Base-by-base conservation (phyloP, 805 yeast genomes). In the Nakazawaea laoshanensis region DNA sequence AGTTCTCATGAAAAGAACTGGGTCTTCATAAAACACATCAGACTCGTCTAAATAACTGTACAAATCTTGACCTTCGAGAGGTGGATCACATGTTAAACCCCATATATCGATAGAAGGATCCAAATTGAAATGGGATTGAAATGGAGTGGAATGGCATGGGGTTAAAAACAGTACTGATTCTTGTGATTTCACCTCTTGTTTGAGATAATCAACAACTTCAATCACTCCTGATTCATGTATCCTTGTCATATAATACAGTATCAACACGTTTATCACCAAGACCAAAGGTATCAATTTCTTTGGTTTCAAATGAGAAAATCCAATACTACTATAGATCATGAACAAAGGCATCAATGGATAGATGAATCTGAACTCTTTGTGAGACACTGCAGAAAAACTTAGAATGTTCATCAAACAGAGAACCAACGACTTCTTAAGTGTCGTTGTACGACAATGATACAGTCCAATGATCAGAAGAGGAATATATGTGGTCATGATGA, bases 101-200 rank as follows among this genome's bases (percentile, higher is more conserved):
- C 95, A 83, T 1, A 77, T 46, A n/a, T 53, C 40, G 9, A 70
- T 67, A 1, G 50, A 44, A 12, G 59, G 50, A 7, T 60, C 52
- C 15, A 82, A 57, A 48, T 88, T 95, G 25, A 92, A 55, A 49
- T 81, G 76, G 17, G 92, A 73, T 49, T 86, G 95, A 77, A 92
- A 83, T 2, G 98, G 99, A 0, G 96, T 89, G 0, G 97, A 88
- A 53, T 92, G 99, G 47, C 99, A 92, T 0, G 99, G 98, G 49
- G 88, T 86, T 11, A 92, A 53, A 44, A 92, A 84, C 0, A 96
- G 95, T 19, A 88, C 57, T 8, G 16, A 13, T 11, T 7, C 54
- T 40, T 7, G 72, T 64, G 4, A 49, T 44, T 3, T 56, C 46
- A 21, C 42, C 9, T 41, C 32, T 5, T 47, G 39, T 25, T 76